These are phyloP conservation scores for Herpetospermum pedunculosum DNA, from an alignment of 306 rosid genomes.

Conservation along the genomic window DNA sequence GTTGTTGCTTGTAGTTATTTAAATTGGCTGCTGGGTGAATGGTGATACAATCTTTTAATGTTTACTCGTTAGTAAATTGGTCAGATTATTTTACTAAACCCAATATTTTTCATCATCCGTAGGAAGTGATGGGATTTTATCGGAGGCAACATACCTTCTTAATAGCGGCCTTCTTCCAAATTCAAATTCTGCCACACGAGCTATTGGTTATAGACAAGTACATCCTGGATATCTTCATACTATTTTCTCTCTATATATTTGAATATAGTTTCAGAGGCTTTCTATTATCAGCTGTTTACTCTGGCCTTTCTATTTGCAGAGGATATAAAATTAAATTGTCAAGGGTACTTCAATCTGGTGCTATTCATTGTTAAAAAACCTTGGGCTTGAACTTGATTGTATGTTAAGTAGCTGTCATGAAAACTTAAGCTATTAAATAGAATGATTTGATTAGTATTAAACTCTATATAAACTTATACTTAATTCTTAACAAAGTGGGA, in stretches of 20 bases:
- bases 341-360: not conserved
- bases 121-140: constrained; percentile 67
- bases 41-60: not conserved
- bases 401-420: not conserved
- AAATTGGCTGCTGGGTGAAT: not conserved
- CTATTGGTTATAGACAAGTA: constrained; percentile 95
- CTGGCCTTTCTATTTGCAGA: not conserved
- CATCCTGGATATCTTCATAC: constrained; percentile 3
- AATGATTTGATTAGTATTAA: not conserved
- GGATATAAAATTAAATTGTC: not conserved
- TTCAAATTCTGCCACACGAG: constrained; percentile 74
- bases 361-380: not conserved
- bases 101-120: constrained; percentile 18
- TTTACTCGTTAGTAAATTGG: not conserved
- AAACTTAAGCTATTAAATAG: not conserved
- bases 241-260: constrained; percentile 1
- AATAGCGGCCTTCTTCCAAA: constrained; percentile 78
- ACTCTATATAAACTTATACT: not conserved
- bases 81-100: not conserved
- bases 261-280: not conserved
- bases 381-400: not conserved
- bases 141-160: constrained; percentile 84
- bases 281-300: not conserved
- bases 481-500: not conserved
- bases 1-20: not conserved